phyloP scores from a whole-genome alignment of 2,329 filamentous ascomycete species.

The Diplodia corticola region DNA sequence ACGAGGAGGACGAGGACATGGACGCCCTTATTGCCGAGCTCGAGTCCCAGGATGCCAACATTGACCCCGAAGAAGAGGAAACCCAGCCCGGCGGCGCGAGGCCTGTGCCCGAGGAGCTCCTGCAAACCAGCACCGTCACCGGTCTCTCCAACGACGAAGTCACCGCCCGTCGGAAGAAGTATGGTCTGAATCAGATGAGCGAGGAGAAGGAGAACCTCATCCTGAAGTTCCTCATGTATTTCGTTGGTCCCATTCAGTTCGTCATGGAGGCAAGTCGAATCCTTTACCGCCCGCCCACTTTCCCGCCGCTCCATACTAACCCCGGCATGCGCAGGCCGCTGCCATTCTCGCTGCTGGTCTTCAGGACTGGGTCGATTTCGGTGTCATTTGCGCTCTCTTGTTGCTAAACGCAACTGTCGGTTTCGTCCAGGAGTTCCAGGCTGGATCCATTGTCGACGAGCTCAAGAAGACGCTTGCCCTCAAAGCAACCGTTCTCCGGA shows the following conservation, averaged over 20 bases:
- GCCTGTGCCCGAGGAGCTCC: constrained; percentile 69
- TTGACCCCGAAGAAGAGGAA: constrained; percentile 59
- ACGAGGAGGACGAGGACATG: constrained; percentile 80
- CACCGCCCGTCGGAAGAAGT: constrained; percentile 65
- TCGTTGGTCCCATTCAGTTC: constrained; percentile 87
- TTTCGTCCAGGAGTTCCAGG: constrained; percentile 88
- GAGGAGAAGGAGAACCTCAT: constrained; percentile 85
- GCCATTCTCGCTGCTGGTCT: constrained; percentile 81
- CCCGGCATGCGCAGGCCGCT: constrained; percentile 56
- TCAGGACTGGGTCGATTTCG: constrained; percentile 88
- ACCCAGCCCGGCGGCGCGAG: constrained; percentile 56
- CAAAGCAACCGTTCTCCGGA: constrained; percentile 83
- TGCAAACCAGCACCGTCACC: constrained; percentile 69
- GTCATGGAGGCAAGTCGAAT: constrained; percentile 72
- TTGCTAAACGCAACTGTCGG: constrained; percentile 82
- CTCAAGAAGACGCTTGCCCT: constrained; percentile 87
- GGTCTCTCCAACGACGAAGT: constrained; percentile 63
- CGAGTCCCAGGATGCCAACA: constrained; percentile 75
- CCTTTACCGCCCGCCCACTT: not conserved
- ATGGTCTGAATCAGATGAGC: constrained; percentile 85
- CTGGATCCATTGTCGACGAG: constrained; percentile 86
- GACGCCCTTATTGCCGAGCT: constrained; percentile 85
- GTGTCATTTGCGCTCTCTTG: constrained; percentile 82
- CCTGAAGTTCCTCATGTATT: constrained; percentile 80
- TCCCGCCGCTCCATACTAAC: not conserved